These are phyloP conservation scores for Chlamydomonas sphaeroides DNA, from an alignment of 139 green algal species.

Conservation along the genomic window DNA sequence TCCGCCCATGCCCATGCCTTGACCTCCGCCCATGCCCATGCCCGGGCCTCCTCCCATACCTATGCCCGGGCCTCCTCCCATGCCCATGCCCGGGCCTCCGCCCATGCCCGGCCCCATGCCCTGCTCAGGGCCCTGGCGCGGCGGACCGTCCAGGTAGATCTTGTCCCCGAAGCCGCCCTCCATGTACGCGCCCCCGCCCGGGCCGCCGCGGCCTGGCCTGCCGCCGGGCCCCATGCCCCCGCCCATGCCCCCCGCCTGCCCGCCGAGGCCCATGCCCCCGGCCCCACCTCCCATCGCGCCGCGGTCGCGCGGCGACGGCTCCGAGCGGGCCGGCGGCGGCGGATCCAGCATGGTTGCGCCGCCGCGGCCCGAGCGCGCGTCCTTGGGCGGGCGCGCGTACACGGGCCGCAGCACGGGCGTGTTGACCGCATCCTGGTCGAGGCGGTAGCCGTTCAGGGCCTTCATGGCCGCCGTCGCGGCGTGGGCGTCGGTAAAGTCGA, in stretches of 20 bases:
- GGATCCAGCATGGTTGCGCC: neutral
- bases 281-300: no score
- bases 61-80: neutral
- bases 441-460: conserved; percentile 48
- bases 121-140: neutral
- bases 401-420: conserved; percentile 22
- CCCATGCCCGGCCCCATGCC: conserved; percentile 11
- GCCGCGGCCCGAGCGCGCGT: neutral
- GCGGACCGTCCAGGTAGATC: neutral
- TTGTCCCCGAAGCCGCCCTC: conserved; percentile 5
- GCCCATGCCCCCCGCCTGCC: no score
- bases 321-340: no score
- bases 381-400: conserved; percentile 43
- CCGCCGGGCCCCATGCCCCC: neutral
- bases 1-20: neutral
- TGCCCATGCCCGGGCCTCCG: neutral
- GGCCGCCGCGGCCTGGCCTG: no score
- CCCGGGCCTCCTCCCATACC: neutral
- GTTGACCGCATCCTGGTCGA: conserved; percentile 44
- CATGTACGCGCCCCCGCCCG: neutral
- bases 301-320: no score
- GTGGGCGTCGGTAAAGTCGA: conserved; percentile 55
- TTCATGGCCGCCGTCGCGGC: conserved; percentile 49
- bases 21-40: neutral
- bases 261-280: no score